Conservation (phyloP, 805 yeast genomes). For the Nakazawaea wyomingensis region DNA sequence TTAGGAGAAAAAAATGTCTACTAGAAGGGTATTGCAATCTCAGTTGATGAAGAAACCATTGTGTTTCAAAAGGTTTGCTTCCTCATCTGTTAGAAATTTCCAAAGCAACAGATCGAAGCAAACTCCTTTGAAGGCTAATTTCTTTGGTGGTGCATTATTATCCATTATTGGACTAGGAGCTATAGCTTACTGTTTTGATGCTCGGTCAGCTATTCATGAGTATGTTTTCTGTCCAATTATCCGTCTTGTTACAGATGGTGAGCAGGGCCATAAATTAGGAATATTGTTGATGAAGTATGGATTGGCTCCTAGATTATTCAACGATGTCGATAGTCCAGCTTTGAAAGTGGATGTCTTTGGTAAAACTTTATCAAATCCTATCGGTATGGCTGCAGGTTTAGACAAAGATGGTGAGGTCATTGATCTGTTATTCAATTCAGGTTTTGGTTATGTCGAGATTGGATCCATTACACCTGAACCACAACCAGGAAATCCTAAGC, state of each 20-base stretch:
- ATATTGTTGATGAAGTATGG: conserved; percentile 66
- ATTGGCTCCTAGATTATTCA: conserved; percentile 53
- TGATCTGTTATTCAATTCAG: conserved; percentile 70
- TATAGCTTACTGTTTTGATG: conserved; percentile 61
- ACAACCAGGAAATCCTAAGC: conserved; percentile 93
- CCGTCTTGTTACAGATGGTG: conserved; percentile 72
- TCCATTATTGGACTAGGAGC: conserved; percentile 25
- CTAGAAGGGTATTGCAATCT: background rate
- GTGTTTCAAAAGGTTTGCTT: background rate
- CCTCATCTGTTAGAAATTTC: background rate
- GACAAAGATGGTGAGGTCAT: conserved; percentile 93
- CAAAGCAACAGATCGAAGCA: background rate
- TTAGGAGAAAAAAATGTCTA: background rate
- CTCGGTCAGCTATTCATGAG: conserved; percentile 80
- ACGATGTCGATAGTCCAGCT: conserved; percentile 45
- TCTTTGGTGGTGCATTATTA: conserved; percentile 7
- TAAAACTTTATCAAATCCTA: conserved; percentile 59
- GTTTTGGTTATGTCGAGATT: conserved; percentile 87
- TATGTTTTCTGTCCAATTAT: conserved; percentile 74
- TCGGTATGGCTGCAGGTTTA: conserved; percentile 94
- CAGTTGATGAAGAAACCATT: background rate
- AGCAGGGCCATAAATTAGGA: conserved; percentile 76
- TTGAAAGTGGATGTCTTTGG: conserved; percentile 65
- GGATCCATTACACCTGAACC: conserved; percentile 92
- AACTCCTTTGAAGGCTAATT: conserved; percentile 7